Evolutionary conservation across 176 grass and related monocot genomes (phyloP).

Genomic region (Saccharum spontaneum): DNA sequence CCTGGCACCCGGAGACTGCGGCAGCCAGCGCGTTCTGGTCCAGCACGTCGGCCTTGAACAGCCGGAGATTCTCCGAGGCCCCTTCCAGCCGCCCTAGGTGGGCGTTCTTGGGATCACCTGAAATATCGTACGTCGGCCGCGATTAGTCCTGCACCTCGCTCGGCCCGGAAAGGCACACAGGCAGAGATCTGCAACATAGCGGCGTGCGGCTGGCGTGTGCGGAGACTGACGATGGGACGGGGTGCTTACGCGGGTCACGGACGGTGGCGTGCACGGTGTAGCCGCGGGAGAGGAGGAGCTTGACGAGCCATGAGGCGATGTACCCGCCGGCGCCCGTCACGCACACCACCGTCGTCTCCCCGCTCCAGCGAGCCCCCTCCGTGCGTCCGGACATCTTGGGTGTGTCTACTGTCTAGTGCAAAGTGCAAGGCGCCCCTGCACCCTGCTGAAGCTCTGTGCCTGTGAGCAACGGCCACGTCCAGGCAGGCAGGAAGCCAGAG

Average conservation of each 20-base stretch:
- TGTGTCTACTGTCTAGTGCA: neutral
- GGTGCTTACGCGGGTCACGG: slow-evolving; percentile 33
- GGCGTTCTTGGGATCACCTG: slow-evolving; percentile 49
- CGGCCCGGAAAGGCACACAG: neutral
- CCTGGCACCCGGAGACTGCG: slow-evolving; percentile 48
- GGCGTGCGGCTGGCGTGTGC: neutral
- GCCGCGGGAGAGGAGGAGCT: slow-evolving; percentile 56
- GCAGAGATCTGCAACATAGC: too few relatives aligned
- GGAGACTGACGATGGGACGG: neutral
- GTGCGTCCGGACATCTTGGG: neutral
- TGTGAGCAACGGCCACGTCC: too few relatives aligned
- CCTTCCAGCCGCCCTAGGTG: slow-evolving; percentile 41
- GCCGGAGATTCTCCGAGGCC: slow-evolving; percentile 42
- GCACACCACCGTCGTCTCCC: neutral
- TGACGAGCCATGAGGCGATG: slow-evolving; percentile 53
- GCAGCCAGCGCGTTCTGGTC: slow-evolving; percentile 33
- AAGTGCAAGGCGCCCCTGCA: too few relatives aligned
- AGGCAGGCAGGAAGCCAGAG: too few relatives aligned
- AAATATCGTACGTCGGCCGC: neutral
- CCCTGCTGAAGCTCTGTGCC: too few relatives aligned
- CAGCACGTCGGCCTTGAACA: slow-evolving; percentile 74
- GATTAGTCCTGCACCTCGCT: neutral
- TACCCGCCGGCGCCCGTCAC: slow-evolving; percentile 47
- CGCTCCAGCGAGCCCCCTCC: neutral
- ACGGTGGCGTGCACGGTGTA: slow-evolving; percentile 57